A percentile compares a stretch with the other conserved stretches of the same genome.
phyloP scores from a whole-genome alignment of 768 basidiomycete genomes.

The Naganishia friedmannii region DNA sequence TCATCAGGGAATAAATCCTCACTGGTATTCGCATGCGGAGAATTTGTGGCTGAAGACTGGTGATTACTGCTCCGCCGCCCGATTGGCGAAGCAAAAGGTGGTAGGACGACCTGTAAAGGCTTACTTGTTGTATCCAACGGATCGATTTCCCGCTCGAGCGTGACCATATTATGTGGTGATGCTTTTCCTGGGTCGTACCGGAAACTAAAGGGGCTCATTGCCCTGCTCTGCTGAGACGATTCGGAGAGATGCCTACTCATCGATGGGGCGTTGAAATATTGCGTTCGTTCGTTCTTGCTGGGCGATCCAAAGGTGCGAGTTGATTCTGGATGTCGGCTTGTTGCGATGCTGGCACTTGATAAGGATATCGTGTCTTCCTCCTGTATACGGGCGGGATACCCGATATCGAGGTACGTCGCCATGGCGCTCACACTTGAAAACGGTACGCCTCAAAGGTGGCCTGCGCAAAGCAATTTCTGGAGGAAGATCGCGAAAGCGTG shows the following conservation, averaged over 20 bases:
- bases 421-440: neutral
- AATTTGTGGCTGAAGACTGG: neutral
- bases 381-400: neutral
- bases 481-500: too few relatives aligned
- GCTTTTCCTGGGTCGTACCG: neutral
- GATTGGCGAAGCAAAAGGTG: neutral
- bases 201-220: neutral
- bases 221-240: neutral
- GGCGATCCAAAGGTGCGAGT: constrained; percentile 3
- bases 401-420: neutral
- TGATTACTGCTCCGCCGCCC: neutral
- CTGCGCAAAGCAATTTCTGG: too few relatives aligned
- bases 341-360: neutral
- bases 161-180: neutral
- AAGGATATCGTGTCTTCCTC: neutral
- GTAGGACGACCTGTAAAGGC: neutral
- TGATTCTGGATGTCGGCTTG: neutral
- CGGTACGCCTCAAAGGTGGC: too few relatives aligned
- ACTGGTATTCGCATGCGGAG: neutral
- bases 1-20: neutral
- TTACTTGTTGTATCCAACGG: constrained; percentile 1
- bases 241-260: neutral
- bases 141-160: constrained; percentile 12
- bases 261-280: neutral
- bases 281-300: neutral